A percentile compares a stretch with the other conserved stretches of the same genome.
phyloP scores from a whole-genome alignment of 2,329 filamentous ascomycete species.

The Calonectria leucothoes region DNA sequence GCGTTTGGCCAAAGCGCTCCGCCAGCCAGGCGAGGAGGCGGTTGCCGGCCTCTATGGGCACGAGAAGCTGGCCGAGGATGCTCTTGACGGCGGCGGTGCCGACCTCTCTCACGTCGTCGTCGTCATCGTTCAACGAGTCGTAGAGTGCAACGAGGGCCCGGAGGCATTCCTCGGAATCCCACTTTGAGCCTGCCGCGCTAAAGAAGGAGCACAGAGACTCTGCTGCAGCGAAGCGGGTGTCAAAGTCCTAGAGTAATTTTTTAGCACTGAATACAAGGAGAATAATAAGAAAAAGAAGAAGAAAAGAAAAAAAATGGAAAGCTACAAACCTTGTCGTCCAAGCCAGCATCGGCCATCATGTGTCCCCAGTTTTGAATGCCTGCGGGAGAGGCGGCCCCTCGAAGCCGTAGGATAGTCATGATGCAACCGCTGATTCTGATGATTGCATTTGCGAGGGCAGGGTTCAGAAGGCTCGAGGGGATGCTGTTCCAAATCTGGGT shows the following conservation, averaged over 20 bases:
- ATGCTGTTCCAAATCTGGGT: conserved; percentile 55
- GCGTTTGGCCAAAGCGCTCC: conserved; percentile 46
- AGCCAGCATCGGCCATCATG: conserved; percentile 61
- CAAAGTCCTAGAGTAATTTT: conserved; percentile 66
- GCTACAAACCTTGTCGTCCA: conserved; percentile 60
- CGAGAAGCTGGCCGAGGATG: conserved; percentile 58
- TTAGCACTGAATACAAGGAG: background rate
- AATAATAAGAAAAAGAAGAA: background rate
- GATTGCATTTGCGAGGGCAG: conserved; percentile 61
- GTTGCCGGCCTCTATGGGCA: conserved; percentile 60
- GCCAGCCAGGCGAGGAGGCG: conserved; percentile 58
- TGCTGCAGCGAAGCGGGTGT: conserved; percentile 71
- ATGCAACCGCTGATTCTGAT: conserved; percentile 61
- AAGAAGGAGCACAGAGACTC: conserved; percentile 66
- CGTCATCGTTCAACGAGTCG: conserved; percentile 86
- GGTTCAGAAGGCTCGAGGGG: conserved; percentile 54
- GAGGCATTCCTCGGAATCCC: conserved; percentile 55
- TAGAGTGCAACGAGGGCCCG: conserved; percentile 75
- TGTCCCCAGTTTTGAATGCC: conserved; percentile 57
- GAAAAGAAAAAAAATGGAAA: background rate
- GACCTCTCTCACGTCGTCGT: conserved; percentile 83
- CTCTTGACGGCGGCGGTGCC: conserved; percentile 64
- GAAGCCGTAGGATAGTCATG: conserved; percentile 48
- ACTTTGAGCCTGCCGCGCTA: conserved; percentile 33
- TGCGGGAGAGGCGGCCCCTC: conserved; percentile 17